Percentiles rank a stretch among this genome's conserved stretches.
phyloP scores from a whole-genome alignment of 345 rosid genomes.

The Linum tenue region DNA sequence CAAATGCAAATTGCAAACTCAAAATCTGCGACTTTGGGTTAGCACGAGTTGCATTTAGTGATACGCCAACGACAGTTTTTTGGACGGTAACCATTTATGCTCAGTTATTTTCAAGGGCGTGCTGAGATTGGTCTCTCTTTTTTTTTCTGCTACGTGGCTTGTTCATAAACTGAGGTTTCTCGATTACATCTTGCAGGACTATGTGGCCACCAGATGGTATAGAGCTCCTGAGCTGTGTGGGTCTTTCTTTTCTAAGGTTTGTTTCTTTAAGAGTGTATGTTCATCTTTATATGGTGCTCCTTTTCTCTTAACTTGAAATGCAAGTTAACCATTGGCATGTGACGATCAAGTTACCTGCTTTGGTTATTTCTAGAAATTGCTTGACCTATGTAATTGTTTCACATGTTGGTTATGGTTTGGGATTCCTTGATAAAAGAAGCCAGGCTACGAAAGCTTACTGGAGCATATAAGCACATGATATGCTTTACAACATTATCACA shows the following conservation, averaged over 20 bases:
- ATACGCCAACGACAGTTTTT: constrained; percentile 77
- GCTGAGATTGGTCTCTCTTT: neutral
- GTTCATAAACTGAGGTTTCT: neutral
- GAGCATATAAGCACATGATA: too few species aligned
- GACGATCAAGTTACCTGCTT: neutral
- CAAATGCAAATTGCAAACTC: constrained; percentile 94
- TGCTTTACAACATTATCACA: too few species aligned
- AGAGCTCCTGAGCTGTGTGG: constrained; percentile 99
- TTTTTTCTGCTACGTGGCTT: constrained; percentile 6
- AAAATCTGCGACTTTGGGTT: constrained; percentile 95
- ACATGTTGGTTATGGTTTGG: too few species aligned
- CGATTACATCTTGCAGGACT: constrained; percentile 43
- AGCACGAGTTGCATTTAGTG: constrained; percentile 87
- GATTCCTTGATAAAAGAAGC: too few species aligned
- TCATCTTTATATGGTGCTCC: neutral
- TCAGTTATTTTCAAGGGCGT: neutral
- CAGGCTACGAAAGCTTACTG: too few species aligned
- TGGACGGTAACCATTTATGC: constrained; percentile 64
- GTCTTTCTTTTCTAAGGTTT: constrained; percentile 92
- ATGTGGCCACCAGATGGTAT: constrained; percentile 98
- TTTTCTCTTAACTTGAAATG: too few species aligned
- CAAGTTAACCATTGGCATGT: too few species aligned
- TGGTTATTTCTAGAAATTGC: neutral
- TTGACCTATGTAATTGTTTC: neutral
- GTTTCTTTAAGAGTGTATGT: neutral